phyloP scores from a whole-genome alignment of 83 land plant genomes.

The Larix sibirica region DNA sequence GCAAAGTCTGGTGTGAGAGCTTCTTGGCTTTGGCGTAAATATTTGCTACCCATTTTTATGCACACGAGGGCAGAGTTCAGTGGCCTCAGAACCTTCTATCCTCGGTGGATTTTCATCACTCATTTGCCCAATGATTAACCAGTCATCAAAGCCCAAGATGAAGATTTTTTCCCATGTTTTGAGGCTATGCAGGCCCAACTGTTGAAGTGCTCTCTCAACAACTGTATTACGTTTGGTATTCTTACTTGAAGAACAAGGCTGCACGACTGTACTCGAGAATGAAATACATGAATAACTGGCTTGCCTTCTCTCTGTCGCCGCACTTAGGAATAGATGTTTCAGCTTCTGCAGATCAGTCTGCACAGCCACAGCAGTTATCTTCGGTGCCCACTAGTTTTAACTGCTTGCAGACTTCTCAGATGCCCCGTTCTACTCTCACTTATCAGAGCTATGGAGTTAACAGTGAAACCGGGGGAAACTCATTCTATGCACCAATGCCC shows the following conservation, averaged over 20 bases:
- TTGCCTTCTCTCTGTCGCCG: constrained; percentile 82
- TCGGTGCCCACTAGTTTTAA: constrained; percentile 15
- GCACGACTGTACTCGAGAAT: not conserved
- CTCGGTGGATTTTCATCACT: not conserved
- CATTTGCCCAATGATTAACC: constrained; percentile 1
- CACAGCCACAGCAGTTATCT: constrained; percentile 3
- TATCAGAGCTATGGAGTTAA: constrained; percentile 38
- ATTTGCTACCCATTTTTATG: not conserved
- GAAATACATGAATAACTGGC: constrained; percentile 62
- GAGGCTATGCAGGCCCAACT: not conserved
- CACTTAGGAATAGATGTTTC: constrained; percentile 46
- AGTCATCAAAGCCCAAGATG: not conserved
- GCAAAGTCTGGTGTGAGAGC: not conserved
- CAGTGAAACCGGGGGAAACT: constrained; percentile 20
- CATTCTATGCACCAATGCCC: constrained; percentile 55
- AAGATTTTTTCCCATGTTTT: not conserved
- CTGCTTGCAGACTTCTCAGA: constrained; percentile 18
- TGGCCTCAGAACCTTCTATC: not conserved
- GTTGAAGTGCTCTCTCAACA: not conserved
- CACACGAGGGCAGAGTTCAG: too few relatives aligned
- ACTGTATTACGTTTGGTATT: not conserved
- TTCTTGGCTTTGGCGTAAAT: not conserved
- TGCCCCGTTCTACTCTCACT: constrained; percentile 18
- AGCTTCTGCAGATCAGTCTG: constrained; percentile 22
- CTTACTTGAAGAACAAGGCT: not conserved